Evolutionary conservation across 441 rosid species (phyloP), one percentile per base, ranked within the genome.

Genomic region (Erodium trifolium): DNA sequence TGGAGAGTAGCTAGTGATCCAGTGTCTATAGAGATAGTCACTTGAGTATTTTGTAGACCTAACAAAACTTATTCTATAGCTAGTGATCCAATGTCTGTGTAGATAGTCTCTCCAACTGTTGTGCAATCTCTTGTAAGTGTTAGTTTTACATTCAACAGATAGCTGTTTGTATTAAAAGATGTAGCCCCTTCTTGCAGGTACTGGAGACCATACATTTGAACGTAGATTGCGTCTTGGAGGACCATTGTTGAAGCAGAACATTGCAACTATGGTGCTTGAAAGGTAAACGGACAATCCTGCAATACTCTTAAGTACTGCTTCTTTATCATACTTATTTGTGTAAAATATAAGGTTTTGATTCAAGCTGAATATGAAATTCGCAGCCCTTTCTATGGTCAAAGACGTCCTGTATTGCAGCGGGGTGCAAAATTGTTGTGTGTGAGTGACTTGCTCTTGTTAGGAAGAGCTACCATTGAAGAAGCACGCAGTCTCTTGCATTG

Each of bases 241-340:
- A 41, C 99, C 99, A 1, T 78, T 94, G 79, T 67, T 94, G 82
- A 91, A 94, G 75, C 82, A 91, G 55, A 91, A 90, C 74, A 84
- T 91, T 77, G 96, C 97, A 68, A 91, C 99, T 9, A 94, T 91
- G 97, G 99, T 91, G 69, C 82, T 89, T 45, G 97, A 93, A 81
- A 93, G 99, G 99, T 93, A 77, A 19, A 16, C 27, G 7, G 8
- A 37, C 47, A 59, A 34, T 62, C 72, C 49, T 14, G 9, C 66
- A 34, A 47, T 2, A 0, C 14, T 17, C 76, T 23, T 49, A 75
- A 70, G 60, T 27, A 65, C 0, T 34, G 13, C 60, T 68, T 82
- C 68, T 67, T 67, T 71, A 65, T 67, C 68, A 39, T 68, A 16
- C 18, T 60, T 51, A 71, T 70, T 69, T 66, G 59, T 71, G 70